Evolutionary conservation across 768 basidiomycete genomes (phyloP), one percentile per base, ranked within the genome.

Genomic region (Xanthoconium stramineum): DNA sequence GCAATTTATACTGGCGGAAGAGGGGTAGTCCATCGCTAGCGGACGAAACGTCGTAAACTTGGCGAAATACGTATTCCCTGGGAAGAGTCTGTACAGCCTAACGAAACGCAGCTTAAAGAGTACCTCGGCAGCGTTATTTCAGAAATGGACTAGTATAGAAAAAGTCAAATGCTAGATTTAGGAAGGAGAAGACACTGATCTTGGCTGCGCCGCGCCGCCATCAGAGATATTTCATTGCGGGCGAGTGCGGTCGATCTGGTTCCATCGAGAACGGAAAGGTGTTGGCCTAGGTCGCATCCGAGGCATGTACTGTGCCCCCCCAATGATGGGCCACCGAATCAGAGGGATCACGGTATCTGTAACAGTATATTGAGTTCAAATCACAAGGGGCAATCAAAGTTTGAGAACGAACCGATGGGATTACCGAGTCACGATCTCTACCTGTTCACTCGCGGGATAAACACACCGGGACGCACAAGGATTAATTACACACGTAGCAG

Each of bases 31-130:
- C 60, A 61, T 58, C 60, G 67, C 57, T 64, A 69, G 56, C 43
- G 56, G 58, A 47, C 56, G 48, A 64, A 69, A 60, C 58, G 45
- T 68, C 63, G 70, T 65, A 70, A 65, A 53, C 35, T 35, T 68
- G 57, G 56, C 66, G 58, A 69, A 59, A 62, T 70, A 68, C 60
- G 66, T 70, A 70, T 67, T 69, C 59, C 70, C 71, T 57, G 57
- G 49, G 55, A 70, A 66, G 64, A 12, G 19, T 19, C 57, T 63
- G 69, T 69, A 70, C 68, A 69, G 70, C 65, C 63, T 61, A 59
- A 61, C 65, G 59, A 62, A 67, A 61, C 56, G 58, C 54, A 61
- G 50, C 11, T 46, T 54, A 49, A 55, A 57, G 50, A 50, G 52
- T 36, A 53, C 53, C 54, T 68, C 61, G 70, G 71, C 59, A 58